Evolutionary conservation across 768 basidiomycete species (phyloP), one percentile per base, ranked within the genome.

Genomic region (Candolleomyces aberdarensis): DNA sequence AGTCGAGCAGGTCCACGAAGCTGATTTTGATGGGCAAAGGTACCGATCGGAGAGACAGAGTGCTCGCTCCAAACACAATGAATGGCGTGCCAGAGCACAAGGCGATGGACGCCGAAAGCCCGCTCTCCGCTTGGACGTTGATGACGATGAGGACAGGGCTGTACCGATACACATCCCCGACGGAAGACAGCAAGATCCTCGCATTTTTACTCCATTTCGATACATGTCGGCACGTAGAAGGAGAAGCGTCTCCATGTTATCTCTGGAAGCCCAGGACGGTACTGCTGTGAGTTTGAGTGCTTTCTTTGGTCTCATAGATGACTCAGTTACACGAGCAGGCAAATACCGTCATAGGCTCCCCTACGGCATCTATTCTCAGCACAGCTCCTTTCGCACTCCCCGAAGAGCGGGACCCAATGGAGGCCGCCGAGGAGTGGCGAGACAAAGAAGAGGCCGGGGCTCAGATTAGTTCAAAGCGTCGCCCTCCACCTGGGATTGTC

Each of bases 211-310:
- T 17, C 83, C 88, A 0, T 88, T 90, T 72, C 83, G 84, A 48
- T 80, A 89, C 66, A 64, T 90, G 64, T 75, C 75, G 22, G 78
- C 73, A 36, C 86, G 82, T 67, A 79, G 83, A 66, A 79, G 86
- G 69, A 83, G 86, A 36, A 86, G 87, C 7, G 76, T 92, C 46
- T 92, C 91, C 15, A 80, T 83, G 41, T 86, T 85, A 39, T 93
- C 91, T 46, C 76, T 89, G 36, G 91, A 93, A 69, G 91, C 89
- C 26, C 82, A 85, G 65, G 85, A 92, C 67, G 91, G 91, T 41
- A 91, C 89, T 58, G 87, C 88, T 53, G 91, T 92, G 71, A 73
- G 88, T 70, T n/a, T 56, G 58, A 40, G 49, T 58, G 6, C 56
- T 19, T 57, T 57, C 11, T 29, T 57, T 59, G 32, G 44, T 44